These are phyloP conservation scores for Agaricus blazei DNA, from an alignment of 768 basidiomycete species.

Conservation along the genomic window DNA sequence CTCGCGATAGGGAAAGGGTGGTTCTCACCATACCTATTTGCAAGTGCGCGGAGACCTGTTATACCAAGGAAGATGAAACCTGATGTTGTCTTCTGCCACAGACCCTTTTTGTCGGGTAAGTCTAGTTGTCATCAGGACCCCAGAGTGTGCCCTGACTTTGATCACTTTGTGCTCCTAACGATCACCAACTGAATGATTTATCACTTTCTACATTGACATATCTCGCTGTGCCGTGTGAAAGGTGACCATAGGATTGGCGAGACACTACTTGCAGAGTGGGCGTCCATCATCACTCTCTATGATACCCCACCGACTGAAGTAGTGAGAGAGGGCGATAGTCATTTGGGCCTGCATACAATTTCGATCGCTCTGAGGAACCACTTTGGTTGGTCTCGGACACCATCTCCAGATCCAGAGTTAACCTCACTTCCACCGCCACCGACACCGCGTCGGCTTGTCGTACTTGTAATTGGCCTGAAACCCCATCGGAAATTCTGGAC, in stretches of 20 bases:
- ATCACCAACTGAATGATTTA: neutral
- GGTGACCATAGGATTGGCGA: slow-evolving; percentile 61
- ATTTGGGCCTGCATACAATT: slow-evolving; percentile 17
- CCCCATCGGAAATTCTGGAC: slow-evolving; percentile 60
- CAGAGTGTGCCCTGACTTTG: neutral
- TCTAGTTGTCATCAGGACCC: neutral
- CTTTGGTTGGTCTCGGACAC: slow-evolving; percentile 44
- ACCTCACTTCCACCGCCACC: slow-evolving; percentile 37
- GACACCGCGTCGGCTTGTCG: slow-evolving; percentile 48
- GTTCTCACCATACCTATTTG: slow-evolving; percentile 65
- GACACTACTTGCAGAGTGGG: slow-evolving; percentile 52
- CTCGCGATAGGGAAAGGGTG: slow-evolving; percentile 61
- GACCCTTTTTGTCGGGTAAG: slow-evolving; percentile 53
- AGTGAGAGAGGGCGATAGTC: slow-evolving; percentile 12
- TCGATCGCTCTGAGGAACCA: slow-evolving; percentile 34
- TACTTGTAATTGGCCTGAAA: slow-evolving; percentile 52
- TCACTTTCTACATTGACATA: neutral
- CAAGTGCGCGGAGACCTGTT: slow-evolving; percentile 52
- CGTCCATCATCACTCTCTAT: slow-evolving; percentile 44
- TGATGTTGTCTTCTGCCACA: slow-evolving; percentile 61
- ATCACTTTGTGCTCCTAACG: neutral
- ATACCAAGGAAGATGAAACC: slow-evolving; percentile 61
- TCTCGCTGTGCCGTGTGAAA: slow-evolving; percentile 14
- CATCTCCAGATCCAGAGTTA: slow-evolving; percentile 43
- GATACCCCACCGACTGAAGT: slow-evolving; percentile 19